Conservation (phyloP, 306 rosid genomes). For the Malus sieversii region DNA sequence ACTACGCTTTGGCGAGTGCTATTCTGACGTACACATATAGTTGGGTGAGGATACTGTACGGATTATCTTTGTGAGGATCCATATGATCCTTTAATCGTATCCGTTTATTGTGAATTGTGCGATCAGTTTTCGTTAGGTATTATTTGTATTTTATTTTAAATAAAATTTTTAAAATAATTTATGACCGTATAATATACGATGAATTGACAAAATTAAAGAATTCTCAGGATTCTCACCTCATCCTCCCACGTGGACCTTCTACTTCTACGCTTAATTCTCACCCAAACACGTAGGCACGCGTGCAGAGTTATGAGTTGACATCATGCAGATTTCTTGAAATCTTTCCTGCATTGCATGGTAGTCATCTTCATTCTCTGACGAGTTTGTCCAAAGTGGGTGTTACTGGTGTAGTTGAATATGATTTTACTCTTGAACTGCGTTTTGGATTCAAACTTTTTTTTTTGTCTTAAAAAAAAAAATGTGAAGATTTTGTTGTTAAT, state of each 20-base stretch:
- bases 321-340: background rate
- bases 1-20: background rate
- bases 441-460: background rate
- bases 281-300: slow-evolving; percentile 14
- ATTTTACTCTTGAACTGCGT: background rate
- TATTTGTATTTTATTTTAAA: no score
- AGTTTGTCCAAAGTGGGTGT: background rate
- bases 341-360: background rate
- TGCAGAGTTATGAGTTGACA: slow-evolving; percentile 25
- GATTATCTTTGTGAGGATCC: no score
- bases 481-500: background rate
- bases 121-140: rapidly evolving
- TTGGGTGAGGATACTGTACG: background rate
- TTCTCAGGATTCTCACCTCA: no score
- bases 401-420: background rate
- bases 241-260: slow-evolving; percentile 9
- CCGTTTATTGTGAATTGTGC: no score
- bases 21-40: slow-evolving; percentile 1
- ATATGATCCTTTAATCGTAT: no score
- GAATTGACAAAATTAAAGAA: rapidly evolving
- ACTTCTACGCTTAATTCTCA: slow-evolving; percentile 1
- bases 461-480: no score
- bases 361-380: background rate
- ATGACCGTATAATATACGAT: rapidly evolving
- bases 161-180: no score